Percentiles rank a stretch among this genome's conserved stretches.
Conservation (phyloP, 371 early-diverging fungal genomes). For the Rhizomucor miehei region DNA sequence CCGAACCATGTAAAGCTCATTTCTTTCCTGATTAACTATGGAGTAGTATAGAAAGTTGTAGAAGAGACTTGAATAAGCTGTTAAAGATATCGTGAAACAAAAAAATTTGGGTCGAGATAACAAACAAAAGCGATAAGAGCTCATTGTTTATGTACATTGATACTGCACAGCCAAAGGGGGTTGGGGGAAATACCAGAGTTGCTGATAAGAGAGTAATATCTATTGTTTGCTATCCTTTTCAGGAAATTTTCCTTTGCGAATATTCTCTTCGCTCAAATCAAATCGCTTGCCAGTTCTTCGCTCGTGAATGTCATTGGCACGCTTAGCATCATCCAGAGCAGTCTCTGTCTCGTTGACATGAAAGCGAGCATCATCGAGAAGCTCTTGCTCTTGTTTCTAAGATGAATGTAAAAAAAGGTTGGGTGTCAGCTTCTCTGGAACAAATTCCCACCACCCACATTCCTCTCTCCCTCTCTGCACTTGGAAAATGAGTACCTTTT, state of each 20-base stretch:
- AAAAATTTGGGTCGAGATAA: too few relatives aligned
- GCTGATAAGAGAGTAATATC: too few relatives aligned
- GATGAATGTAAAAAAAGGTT: neutral
- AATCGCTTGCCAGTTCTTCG: conserved; percentile 11
- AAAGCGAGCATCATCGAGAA: conserved; percentile 9
- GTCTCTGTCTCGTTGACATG: conserved; percentile 13
- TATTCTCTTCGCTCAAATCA: conserved; percentile 8
- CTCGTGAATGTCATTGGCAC: conserved; percentile 10
- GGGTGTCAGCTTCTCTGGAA: neutral
- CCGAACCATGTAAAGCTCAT: too few relatives aligned
- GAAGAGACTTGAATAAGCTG: too few relatives aligned
- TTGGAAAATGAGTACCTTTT: conserved; percentile 2
- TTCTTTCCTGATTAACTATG: neutral
- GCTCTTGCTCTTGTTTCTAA: conserved; percentile 13
- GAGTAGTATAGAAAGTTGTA: too few relatives aligned
- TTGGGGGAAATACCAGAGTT: too few relatives aligned
- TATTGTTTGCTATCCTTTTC: conserved; percentile 6
- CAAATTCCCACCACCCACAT: too few relatives aligned
- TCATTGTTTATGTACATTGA: too few relatives aligned
- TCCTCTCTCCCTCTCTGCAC: too few relatives aligned
- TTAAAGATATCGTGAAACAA: too few relatives aligned
- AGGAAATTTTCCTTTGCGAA: conserved; percentile 1
- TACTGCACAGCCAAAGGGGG: too few relatives aligned
- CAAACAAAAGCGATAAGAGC: too few relatives aligned
- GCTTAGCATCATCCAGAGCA: conserved; percentile 8